These are phyloP conservation scores for Diospyros lotus DNA, from an alignment of 148 eudicot species.

Conservation along the genomic window DNA sequence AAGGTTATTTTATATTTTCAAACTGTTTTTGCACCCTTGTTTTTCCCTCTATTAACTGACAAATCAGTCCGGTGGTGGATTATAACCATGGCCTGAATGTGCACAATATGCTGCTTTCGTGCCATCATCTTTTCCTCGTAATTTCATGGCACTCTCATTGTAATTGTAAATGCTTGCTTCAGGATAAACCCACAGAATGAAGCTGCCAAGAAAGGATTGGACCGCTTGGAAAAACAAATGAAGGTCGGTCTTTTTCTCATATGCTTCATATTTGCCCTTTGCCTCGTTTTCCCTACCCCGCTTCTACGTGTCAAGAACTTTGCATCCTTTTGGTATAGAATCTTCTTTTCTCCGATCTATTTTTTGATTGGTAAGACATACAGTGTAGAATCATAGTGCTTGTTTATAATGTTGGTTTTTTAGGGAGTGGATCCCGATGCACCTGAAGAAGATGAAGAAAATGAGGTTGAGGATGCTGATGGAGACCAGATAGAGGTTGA, in stretches of 20 bases:
- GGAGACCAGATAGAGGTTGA: conserved; percentile 87
- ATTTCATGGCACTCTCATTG: background rate
- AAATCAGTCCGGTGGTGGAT: background rate
- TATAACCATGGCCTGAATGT: background rate
- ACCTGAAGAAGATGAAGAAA: conserved; percentile 95
- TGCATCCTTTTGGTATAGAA: background rate
- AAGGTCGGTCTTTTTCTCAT: conserved; percentile 49
- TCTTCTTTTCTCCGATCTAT: background rate
- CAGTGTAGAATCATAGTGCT: background rate
- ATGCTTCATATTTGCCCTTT: background rate
- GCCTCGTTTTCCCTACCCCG: background rate
- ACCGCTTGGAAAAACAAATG: conserved; percentile 94
- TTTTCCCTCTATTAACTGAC: background rate
- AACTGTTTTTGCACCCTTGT: background rate
- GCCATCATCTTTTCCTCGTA: background rate
- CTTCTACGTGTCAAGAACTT: background rate
- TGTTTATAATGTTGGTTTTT: conserved; percentile 2
- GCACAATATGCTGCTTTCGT: background rate
- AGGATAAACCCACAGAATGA: conserved; percentile 88
- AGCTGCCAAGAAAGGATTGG: conserved; percentile 87
- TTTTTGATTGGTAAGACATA: background rate
- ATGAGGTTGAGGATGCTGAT: conserved; percentile 84
- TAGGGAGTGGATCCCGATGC: conserved; percentile 99
- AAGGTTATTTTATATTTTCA: conserved; percentile 36
- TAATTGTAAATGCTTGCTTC: conserved; percentile 3